These are phyloP conservation scores for Flaveria bidentis DNA, from an alignment of 129 eudicot genomes.

Conservation along the genomic window DNA sequence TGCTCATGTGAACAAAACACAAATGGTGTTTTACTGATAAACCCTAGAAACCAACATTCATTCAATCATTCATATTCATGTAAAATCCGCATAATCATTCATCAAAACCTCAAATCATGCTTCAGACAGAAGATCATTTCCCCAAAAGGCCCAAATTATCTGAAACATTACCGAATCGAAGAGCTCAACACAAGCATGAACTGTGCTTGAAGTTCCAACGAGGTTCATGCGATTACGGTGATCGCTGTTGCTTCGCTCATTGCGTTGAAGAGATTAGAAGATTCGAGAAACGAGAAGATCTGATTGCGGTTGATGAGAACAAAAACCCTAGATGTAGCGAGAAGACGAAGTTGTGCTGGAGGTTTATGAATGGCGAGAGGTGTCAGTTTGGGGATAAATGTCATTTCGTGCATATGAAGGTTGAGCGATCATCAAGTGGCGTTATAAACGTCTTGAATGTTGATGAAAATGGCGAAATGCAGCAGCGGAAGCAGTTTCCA, in stretches of 20 bases:
- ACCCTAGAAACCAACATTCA: constrained; percentile 27
- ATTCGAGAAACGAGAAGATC: not conserved
- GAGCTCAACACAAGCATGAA: constrained; percentile 29
- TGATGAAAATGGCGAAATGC: constrained; percentile 18
- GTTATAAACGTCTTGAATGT: constrained; percentile 31
- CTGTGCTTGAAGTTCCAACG: constrained; percentile 43
- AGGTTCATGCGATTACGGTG: constrained; percentile 53
- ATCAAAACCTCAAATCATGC: not conserved
- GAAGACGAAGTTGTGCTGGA: constrained; percentile 4
- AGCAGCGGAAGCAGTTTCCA: constrained; percentile 14
- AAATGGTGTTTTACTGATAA: constrained; percentile 3
- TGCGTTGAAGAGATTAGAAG: constrained; percentile 19
- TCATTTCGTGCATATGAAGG: constrained; percentile 34
- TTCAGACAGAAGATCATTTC: constrained; percentile 13
- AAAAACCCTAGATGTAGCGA: constrained; percentile 14
- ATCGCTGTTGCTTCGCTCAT: constrained; percentile 53
- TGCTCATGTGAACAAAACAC: not conserved
- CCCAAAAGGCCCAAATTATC: constrained; percentile 39
- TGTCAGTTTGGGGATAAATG: constrained; percentile 56
- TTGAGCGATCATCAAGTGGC: constrained; percentile 14
- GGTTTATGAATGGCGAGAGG: not conserved
- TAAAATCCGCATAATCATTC: not conserved
- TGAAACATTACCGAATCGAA: constrained; percentile 28
- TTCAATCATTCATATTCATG: no score
- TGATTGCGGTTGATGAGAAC: constrained; percentile 4